A percentile compares a stretch with the other conserved stretches of the same genome.
phyloP scores from a whole-genome alignment of 1,139 yeast genomes.

The Hansenula sp. region DNA sequence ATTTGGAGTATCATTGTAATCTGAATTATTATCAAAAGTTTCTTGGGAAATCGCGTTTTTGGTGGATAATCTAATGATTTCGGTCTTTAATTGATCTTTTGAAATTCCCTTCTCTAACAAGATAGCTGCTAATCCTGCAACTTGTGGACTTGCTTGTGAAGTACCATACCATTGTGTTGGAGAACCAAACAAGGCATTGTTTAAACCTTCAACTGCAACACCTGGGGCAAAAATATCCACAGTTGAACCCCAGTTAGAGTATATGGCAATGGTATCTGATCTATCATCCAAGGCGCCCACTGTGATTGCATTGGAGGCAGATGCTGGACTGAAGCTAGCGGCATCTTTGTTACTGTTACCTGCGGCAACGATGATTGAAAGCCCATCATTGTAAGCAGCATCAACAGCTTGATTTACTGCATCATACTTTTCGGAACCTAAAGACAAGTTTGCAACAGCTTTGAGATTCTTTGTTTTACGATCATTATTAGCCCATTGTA shows the following conservation, averaged over 20 bases:
- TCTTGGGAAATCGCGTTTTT: constrained; percentile 20
- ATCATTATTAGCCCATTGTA: constrained; percentile 70
- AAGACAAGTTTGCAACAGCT: constrained; percentile 76
- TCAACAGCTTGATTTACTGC: constrained; percentile 70
- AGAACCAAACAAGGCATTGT: constrained; percentile 14
- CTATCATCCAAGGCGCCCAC: constrained; percentile 85
- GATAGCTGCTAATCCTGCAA: constrained; percentile 67
- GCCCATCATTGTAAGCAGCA: constrained; percentile 66
- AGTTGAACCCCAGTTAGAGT: constrained; percentile 87
- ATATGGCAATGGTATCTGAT: constrained; percentile 63
- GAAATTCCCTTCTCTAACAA: constrained; percentile 55
- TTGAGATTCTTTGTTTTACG: constrained; percentile 34
- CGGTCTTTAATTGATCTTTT: constrained; percentile 34
- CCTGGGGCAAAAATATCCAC: constrained; percentile 65
- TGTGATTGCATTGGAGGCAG: constrained; percentile 66
- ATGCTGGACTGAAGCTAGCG: constrained; percentile 66
- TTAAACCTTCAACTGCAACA: constrained; percentile 41
- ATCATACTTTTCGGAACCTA: constrained; percentile 66
- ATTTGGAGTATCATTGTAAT: neutral
- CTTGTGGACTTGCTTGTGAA: constrained; percentile 79
- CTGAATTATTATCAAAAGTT: neutral
- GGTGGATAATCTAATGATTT: constrained; percentile 33
- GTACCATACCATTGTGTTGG: constrained; percentile 58
- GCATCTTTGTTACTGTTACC: constrained; percentile 81
- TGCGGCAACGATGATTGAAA: constrained; percentile 84